phyloP scores from a whole-genome alignment of 2,329 filamentous ascomycete species.

The Aspergillus nomiae region DNA sequence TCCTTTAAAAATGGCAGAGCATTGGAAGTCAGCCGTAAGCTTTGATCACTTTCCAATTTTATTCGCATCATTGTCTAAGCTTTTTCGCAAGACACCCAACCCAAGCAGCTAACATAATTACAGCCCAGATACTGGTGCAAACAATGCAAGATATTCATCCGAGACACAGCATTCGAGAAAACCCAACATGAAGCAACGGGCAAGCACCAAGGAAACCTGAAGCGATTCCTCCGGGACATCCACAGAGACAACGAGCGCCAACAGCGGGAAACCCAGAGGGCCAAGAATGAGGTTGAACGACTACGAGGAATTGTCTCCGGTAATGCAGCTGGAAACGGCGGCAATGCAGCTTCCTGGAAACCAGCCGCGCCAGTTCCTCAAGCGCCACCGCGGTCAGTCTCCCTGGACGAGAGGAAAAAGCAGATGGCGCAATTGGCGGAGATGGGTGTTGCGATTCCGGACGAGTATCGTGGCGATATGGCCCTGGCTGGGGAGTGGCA shows the following conservation, averaged over 20 bases:
- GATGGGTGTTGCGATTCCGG: slow-evolving; percentile 82
- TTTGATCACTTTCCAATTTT: not conserved
- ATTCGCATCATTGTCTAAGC: not conserved
- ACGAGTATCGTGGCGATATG: slow-evolving; percentile 75
- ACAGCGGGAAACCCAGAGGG: slow-evolving; percentile 77
- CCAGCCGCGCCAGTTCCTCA: slow-evolving; percentile 35
- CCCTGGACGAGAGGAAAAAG: slow-evolving; percentile 70
- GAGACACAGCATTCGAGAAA: slow-evolving; percentile 88
- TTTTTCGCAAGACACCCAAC: not conserved
- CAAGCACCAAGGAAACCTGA: slow-evolving; percentile 81
- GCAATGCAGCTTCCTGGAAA: slow-evolving; percentile 29
- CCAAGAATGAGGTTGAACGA: slow-evolving; percentile 80
- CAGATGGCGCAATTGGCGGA: slow-evolving; percentile 87
- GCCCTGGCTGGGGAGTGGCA: slow-evolving; percentile 91
- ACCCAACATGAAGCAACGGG: slow-evolving; percentile 85
- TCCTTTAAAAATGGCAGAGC: slow-evolving; percentile 74
- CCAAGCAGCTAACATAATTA: slow-evolving; percentile 21
- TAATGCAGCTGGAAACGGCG: slow-evolving; percentile 21
- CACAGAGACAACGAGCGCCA: slow-evolving; percentile 82
- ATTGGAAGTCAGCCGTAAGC: slow-evolving; percentile 89
- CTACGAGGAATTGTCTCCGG: slow-evolving; percentile 71
- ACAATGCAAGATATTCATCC: slow-evolving; percentile 86
- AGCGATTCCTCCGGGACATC: slow-evolving; percentile 85
- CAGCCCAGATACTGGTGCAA: slow-evolving; percentile 96
- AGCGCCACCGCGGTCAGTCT: slow-evolving; percentile 43